Percentiles rank a stretch among this genome's conserved stretches.
phyloP scores from a whole-genome alignment of 768 basidiomycete species.

The Saitozyma sp. region DNA sequence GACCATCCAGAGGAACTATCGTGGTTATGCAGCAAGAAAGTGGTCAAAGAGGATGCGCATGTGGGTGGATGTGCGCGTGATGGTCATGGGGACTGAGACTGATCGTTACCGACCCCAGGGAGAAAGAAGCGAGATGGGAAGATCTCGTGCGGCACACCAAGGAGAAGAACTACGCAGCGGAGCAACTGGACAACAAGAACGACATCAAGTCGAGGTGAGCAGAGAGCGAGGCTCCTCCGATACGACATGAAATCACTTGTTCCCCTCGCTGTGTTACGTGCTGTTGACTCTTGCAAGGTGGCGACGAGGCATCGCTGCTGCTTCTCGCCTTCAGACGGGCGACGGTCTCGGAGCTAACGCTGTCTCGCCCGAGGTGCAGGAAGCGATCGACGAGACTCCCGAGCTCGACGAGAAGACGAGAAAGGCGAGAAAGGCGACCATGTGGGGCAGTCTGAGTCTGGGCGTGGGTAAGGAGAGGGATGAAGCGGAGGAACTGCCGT shows the following conservation, averaged over 20 bases:
- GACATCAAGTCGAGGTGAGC: slow-evolving; percentile 38
- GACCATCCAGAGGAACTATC: slow-evolving; percentile 24
- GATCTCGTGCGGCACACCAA: slow-evolving; percentile 32
- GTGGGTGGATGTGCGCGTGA: slow-evolving; percentile 8
- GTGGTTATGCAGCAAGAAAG: slow-evolving; percentile 25
- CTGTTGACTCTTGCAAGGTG: slow-evolving; percentile 18
- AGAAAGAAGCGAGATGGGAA: slow-evolving; percentile 37
- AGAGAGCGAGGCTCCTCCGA: too few relatives aligned
- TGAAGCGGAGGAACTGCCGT: slow-evolving; percentile 34
- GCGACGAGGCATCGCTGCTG: slow-evolving; percentile 31
- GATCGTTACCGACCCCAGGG: slow-evolving; percentile 8
- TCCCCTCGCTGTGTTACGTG: not conserved
- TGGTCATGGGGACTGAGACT: not conserved
- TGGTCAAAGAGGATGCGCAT: slow-evolving; percentile 16
- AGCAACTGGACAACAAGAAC: slow-evolving; percentile 40
- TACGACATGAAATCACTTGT: not conserved
- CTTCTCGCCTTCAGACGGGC: slow-evolving; percentile 28
- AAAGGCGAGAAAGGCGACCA: slow-evolving; percentile 24
- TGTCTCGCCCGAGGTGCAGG: slow-evolving; percentile 4
- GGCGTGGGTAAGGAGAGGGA: slow-evolving; percentile 25
- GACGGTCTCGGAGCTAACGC: slow-evolving; percentile 25
- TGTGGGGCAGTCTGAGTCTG: slow-evolving; percentile 34
- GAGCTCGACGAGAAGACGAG: slow-evolving; percentile 10
- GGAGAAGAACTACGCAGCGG: slow-evolving; percentile 19
- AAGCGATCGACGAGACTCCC: not conserved